phyloP scores from a whole-genome alignment of 2,329 filamentous ascomycete species.

The Botrytis pseudocinerea region DNA sequence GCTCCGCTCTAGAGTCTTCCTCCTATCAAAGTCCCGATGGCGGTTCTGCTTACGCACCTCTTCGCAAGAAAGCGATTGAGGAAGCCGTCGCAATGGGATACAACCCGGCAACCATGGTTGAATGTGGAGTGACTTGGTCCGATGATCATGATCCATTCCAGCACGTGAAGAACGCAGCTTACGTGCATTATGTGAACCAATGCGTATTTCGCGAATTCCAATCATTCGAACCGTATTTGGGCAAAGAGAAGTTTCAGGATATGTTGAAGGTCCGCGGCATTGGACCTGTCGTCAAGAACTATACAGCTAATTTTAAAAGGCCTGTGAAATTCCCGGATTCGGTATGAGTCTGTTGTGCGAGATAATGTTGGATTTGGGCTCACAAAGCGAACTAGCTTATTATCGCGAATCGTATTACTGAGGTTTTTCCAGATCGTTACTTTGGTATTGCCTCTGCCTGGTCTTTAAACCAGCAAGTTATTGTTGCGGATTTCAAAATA shows the following conservation, averaged over 20 bases:
- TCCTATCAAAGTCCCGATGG: conserved; percentile 23
- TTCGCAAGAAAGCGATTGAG: conserved; percentile 5
- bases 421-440: conserved; percentile 16
- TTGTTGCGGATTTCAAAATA: conserved; percentile 3
- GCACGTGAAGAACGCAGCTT: conserved; percentile 14
- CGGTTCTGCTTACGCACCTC: conserved; percentile 17
- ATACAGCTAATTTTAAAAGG: conserved; percentile 7
- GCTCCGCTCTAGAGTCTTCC: conserved; percentile 13
- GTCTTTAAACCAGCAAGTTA: conserved; percentile 14
- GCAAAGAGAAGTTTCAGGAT: conserved; percentile 20
- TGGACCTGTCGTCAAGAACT: conserved; percentile 1
- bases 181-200: conserved; percentile 11
- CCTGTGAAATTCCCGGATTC: conserved; percentile 8
- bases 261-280: neutral
- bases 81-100: conserved; percentile 24
- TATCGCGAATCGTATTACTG: conserved; percentile 13
- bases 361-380: neutral
- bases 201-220: conserved; percentile 15
- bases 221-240: conserved; percentile 14
- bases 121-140: conserved; percentile 19
- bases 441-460: neutral
- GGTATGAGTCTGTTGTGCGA: neutral
- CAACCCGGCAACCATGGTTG: conserved; percentile 23
- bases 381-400: neutral
- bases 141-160: conserved; percentile 19